Evolutionary conservation across 225 moss, liverwort and hornwort genomes (phyloP), one percentile per base, ranked within the genome.

Genomic region (Ulota crispa): DNA sequence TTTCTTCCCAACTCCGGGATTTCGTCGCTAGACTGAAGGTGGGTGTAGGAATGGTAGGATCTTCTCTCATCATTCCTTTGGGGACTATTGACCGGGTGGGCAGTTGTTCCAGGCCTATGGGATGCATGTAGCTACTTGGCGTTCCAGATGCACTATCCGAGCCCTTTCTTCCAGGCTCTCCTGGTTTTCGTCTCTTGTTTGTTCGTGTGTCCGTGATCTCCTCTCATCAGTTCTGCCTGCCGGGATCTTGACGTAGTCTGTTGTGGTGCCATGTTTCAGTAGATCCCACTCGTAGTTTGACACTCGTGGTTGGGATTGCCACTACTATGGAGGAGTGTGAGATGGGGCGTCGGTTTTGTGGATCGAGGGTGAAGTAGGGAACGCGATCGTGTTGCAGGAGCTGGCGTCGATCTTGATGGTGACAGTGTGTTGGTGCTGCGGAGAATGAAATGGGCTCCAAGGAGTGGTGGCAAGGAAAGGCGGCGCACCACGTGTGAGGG

Each of bases 401-500:
- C 57, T 72, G 85, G 14, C 47, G 36, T 45, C 34, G 59, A 23
- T 12, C 34, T 6, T 34, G 53, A 53, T 16, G 43, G 55, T 63
- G 80, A 63, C 26, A 13, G 23, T 54, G 63, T 41, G 60, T 54
- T 24, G 70, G 62, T 24, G 8, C 53, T 54, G 63, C 12, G 70
- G 67, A 37, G 70, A 66, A 67, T 66, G 70, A 60, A 68, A 68
- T 11, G 63, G 76, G 84, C 1, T 14, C 12, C 12, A n/a, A 72
- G 73, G 60, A 28, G 70, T 47, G 31, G 36, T 23, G 64, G 50
- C 9, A n/a, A 15, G 65, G 27, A 52, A 10, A 32, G 43, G 70
- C 11, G 47, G 65, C 8, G 55, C 34, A 20, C 14, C 53, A 28
- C 16, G 19, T 26, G 64, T n/a, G 27, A n/a, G 39, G 1, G 21